Base-by-base conservation (phyloP, 805 yeast species). In the Blastobotrys terrestris region DNA sequence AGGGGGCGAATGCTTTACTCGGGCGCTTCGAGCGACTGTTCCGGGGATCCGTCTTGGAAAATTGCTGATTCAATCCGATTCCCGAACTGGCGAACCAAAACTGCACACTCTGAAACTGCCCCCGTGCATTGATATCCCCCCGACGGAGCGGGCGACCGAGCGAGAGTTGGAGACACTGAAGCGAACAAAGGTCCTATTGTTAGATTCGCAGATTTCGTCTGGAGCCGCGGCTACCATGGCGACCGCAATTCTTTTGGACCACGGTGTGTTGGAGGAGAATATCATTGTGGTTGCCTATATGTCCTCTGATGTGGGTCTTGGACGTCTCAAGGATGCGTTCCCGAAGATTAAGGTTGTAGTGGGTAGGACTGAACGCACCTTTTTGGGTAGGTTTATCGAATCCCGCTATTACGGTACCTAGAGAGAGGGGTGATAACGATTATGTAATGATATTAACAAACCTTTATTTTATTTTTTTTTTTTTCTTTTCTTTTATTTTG, bases 221-320 rank as follows among this genome's bases (percentile, higher is more conserved):
- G 99, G 98, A 1, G 95, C 97, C 0, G 96, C 96, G 0, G 84
- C 91, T 1, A 85, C 89, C 44, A 94, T 92, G 98, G 96, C 97
- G 0, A 80, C 88, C 45, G 94, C 89, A 61, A 90, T 92, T 2
- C 71, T 92, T 48, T 60, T 87, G 14, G 98, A 92, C 63, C 95
- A 92, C 64, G 85, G 84, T 4, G 84, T 88, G 19, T 60, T 66
- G 6, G 77, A 78, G 48, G 70, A 75, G 31, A 77, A 85, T 58
- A 85, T 94, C 19, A 77, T 83, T 1, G 73, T 90, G 51, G 81
- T 89, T 11, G 72, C 84, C 3, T 87, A 86, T 62, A 67, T 85
- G 50, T 86, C 89, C n/a, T 81, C 95, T 0, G 94, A 85, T 59
- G 73, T 81, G 39, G 97, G 96, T 2, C 67, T 88, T 3, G 72